Evolutionary conservation across 768 basidiomycete genomes (phyloP).

Genomic region (Mycena maculata): DNA sequence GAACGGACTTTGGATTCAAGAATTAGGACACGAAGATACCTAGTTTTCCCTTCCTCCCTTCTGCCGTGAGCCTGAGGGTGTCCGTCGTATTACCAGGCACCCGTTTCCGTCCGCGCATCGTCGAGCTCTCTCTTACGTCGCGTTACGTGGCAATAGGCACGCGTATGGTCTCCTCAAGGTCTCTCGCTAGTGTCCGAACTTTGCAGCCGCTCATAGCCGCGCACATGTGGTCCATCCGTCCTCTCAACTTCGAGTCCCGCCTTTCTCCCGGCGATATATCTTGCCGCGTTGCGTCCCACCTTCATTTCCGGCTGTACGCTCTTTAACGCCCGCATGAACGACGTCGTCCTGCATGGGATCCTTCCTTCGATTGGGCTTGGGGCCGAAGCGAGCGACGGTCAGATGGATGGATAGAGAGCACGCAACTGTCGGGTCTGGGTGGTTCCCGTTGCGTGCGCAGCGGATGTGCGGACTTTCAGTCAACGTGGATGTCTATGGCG

Average conservation of each 20-base stretch:
- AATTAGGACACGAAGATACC: not conserved
- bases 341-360: not conserved
- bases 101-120: not conserved
- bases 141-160: not conserved
- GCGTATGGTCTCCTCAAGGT: not conserved
- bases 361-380: not conserved
- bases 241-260: not conserved
- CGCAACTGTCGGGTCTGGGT: conserved; percentile 17
- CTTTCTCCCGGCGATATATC: not conserved
- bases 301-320: conserved; percentile 19
- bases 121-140: not conserved
- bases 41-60: not conserved
- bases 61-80: not conserved
- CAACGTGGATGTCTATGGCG: too few species aligned
- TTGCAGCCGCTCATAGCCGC: not conserved
- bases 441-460: conserved; percentile 19
- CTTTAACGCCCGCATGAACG: conserved; percentile 18
- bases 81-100: too few species aligned
- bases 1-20: too few species aligned
- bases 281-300: not conserved
- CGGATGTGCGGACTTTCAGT: conserved; percentile 14
- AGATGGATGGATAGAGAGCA: conserved; percentile 13
- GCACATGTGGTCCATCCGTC: not conserved
- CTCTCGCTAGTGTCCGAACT: not conserved
- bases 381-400: not conserved